These are phyloP conservation scores for Citrus glauca DNA, from an alignment of 345 rosid species.

Conservation along the genomic window DNA sequence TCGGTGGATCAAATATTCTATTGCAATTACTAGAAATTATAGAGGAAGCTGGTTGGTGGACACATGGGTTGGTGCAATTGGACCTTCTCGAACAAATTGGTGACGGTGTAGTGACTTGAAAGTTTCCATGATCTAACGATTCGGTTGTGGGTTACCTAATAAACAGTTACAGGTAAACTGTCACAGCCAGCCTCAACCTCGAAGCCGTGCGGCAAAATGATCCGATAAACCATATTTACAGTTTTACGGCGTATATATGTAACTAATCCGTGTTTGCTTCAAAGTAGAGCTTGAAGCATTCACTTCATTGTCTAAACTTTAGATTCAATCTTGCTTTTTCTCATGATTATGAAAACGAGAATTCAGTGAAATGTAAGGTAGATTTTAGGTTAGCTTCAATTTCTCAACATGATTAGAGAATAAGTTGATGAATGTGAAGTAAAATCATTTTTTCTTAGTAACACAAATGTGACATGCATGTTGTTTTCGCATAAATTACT, in stretches of 20 bases:
- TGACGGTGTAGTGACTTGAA: background rate
- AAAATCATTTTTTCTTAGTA: too few relatives aligned
- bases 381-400: too few relatives aligned
- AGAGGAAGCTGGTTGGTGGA: too few relatives aligned
- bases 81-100: background rate
- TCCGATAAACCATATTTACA: background rate
- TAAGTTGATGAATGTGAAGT: background rate
- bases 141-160: background rate
- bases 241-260: background rate
- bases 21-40: background rate
- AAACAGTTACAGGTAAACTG: slow-evolving; percentile 2
- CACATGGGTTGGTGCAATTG: too few relatives aligned
- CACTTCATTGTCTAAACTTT: background rate
- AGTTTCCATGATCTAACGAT: background rate
- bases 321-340: background rate
- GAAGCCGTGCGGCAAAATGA: slow-evolving; percentile 3
- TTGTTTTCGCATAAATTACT: too few relatives aligned
- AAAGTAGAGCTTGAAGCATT: background rate
- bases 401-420: background rate
- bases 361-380: background rate
- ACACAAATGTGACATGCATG: too few relatives aligned
- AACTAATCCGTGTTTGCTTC: slow-evolving; percentile 11
- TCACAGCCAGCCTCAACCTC: background rate
- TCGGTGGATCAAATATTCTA: background rate
- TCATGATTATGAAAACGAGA: slow-evolving; percentile 2